Base-by-base conservation (phyloP, 2,329 filamentous ascomycete genomes). In the Xylariomycetidae sp. region DNA sequence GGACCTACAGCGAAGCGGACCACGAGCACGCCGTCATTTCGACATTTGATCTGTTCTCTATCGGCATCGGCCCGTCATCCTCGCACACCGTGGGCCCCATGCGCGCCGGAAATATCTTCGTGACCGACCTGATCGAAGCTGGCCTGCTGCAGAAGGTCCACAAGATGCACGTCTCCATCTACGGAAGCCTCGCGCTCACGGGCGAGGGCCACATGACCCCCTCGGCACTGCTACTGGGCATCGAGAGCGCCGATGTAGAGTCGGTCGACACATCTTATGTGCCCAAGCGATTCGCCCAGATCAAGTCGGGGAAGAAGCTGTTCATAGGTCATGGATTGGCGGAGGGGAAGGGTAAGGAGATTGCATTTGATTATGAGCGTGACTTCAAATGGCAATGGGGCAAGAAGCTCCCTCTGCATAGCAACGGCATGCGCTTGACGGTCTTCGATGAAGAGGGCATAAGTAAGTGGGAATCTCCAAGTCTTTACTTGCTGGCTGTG, bases 131-230 rank as follows among this genome's bases (percentile, higher is more conserved):
- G 8, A 56, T 59, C 27, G 66, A 71, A 35, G 66, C 67, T 14
- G 59, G 58, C 13, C 48, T 72, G 3, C 51, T 72, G 31, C 55
- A 61, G 12, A 62, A 62, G 37, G 67, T 70, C 31, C 50, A 67
- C 47, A 65, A 59, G 44, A 70, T 72, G 32, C 64, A 63, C 5
- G 61, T 72, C 16, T 61, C 64, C 6, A 62, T 72, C 28, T 72
- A 70, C 40, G 68, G 68, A 27, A 71, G 67, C 43, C 54, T 72
- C 37, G 68, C 68, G 0, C 61, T 72, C 20, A 72, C 68, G 0
- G 68, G 68, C 30, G 67, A 72, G 44, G 68, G 68, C 27, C 68
- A 70, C 41, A 71, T 72, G 68, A 72, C 68, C 3, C 68, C 68
- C 0, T 69, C 65, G 4, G 68, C 68, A 3, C 47, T 72, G 16